These are phyloP conservation scores for Tricholoma terreum DNA, from an alignment of 768 basidiomycete species.

Conservation along the genomic window DNA sequence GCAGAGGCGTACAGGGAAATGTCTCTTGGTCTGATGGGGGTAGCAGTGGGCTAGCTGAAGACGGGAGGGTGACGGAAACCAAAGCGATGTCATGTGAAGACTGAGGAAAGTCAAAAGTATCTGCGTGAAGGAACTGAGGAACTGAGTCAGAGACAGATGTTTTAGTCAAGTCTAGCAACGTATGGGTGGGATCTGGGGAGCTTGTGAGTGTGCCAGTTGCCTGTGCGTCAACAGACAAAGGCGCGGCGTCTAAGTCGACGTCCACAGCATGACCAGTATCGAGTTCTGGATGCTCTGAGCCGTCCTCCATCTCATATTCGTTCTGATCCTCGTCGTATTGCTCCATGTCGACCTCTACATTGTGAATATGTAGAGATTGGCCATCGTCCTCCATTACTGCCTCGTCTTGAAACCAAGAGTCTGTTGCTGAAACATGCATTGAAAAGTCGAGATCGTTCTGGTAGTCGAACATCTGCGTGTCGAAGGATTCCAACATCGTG, in stretches of 20 bases:
- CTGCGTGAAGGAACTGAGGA: background rate
- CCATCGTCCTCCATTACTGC: slow-evolving; percentile 60
- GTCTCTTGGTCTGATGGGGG: background rate
- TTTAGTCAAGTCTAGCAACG: background rate
- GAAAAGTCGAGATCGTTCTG: slow-evolving; percentile 53
- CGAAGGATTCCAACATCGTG: slow-evolving; percentile 51
- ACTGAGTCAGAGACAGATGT: background rate
- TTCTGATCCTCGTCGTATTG: slow-evolving; percentile 42
- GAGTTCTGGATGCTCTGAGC: slow-evolving; percentile 26
- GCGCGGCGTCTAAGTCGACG: slow-evolving; percentile 47
- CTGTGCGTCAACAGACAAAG: slow-evolving; percentile 14
- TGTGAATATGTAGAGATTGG: slow-evolving; percentile 19
- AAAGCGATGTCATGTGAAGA: background rate
- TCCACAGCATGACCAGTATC: slow-evolving; percentile 37
- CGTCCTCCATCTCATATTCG: slow-evolving; percentile 60
- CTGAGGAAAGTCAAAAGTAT: background rate
- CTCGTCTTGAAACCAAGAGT: slow-evolving; percentile 53
- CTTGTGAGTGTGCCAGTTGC: background rate
- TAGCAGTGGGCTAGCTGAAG: background rate
- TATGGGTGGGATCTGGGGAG: slow-evolving; percentile 17
- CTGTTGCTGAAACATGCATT: slow-evolving; percentile 50
- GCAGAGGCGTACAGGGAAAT: background rate
- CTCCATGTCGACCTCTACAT: slow-evolving; percentile 66
- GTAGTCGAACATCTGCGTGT: slow-evolving; percentile 66
- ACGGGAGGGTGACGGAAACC: background rate